These are phyloP conservation scores for Russula sp. DNA, from an alignment of 768 basidiomycete genomes.

Conservation along the genomic window DNA sequence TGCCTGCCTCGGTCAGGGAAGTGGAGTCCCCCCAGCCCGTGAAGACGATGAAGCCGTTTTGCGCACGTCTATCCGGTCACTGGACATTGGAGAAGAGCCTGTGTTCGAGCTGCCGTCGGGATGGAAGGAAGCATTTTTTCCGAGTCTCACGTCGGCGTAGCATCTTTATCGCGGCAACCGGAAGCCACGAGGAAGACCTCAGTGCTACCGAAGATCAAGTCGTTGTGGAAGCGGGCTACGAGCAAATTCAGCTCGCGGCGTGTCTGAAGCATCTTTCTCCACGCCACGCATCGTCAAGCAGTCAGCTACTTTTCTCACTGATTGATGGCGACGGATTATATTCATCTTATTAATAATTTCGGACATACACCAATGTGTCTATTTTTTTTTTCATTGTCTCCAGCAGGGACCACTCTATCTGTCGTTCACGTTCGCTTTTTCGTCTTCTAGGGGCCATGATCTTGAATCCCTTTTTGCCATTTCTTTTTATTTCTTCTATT, in stretches of 20 bases:
- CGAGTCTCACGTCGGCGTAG: background rate
- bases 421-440: background rate
- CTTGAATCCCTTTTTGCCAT: no score
- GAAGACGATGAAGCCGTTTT: conserved; percentile 23
- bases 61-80: conserved; percentile 18
- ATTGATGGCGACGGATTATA: background rate
- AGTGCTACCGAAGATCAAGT: conserved; percentile 19
- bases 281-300: background rate
- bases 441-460: background rate
- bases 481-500: background rate
- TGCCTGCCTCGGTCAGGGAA: background rate
- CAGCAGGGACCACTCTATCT: no score
- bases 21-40: background rate
- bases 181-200: conserved; percentile 11
- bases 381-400: background rate
- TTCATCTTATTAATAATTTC: background rate
- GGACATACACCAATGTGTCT: background rate
- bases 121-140: conserved; percentile 17
- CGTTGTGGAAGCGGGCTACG: conserved; percentile 25
- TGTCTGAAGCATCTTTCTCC: background rate
- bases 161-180: conserved; percentile 1
- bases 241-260: conserved; percentile 15
- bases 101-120: conserved; percentile 17
- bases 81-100: conserved; percentile 23
- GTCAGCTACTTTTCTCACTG: background rate